Base-by-base conservation (phyloP, 2,329 filamentous ascomycete genomes). In the Fusarium sarcochroum region DNA sequence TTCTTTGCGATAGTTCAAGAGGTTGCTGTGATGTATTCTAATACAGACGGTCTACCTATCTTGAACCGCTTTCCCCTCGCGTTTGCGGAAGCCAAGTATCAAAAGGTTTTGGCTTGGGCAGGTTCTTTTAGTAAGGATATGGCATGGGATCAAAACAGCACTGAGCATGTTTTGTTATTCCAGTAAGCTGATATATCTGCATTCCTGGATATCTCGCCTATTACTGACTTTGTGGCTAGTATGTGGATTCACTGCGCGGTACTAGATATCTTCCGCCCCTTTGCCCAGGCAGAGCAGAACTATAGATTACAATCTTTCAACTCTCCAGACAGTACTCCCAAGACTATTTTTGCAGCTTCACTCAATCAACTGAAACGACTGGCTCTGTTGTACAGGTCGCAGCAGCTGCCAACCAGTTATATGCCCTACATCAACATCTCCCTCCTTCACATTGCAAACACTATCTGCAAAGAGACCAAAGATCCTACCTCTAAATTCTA, bases 391-490 rank as follows among this genome's bases (percentile, higher is more conserved):
- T 59, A 59, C n/a, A 35, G 56, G 2, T 40, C 56, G 0, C 41
- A 57, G 18, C 42, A 57, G 0, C 38, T 47, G 51, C 25, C 56
- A 7, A 47, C 17, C 0, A 57, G 51, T 1, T 59, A 59, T 6
- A 57, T 59, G 51, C 56, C 56, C 11, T 59, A 59, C 2, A 57
- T 59, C 1, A 59, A 57, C 20, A 57, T 57, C 5, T 57, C 51
- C 6, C 34, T 59, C 1, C 8, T 59, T 8, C 56, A 57, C n/a
- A 59, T 59, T 9, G 56, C 41, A 25, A 59, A 13, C 21, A 58
- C 52, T 4, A 57, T 59, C 17, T 48, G 56, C 21, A 57, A 4
- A 30, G 56, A 58, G 10, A n/a, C 15, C 0, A 15, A 23, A 7
- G 41, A 59, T 3, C 11, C 18, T 0, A 48, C 30, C 0, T 10